Percentiles rank a stretch among this genome's conserved stretches.
phyloP scores from a whole-genome alignment of 805 yeast genomes.

The Hanseniaspora singularis region DNA sequence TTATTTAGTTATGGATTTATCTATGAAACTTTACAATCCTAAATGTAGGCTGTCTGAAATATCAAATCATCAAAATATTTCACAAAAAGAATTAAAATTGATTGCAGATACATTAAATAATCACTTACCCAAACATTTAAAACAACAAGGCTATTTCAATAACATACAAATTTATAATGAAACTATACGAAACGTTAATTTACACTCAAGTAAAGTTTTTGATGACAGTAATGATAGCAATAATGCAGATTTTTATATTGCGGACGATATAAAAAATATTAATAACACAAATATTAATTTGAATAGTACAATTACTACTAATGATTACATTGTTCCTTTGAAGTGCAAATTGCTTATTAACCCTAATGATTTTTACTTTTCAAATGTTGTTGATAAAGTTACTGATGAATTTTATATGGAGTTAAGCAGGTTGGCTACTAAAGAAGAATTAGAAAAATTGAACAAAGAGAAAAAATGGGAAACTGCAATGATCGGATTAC shows the following conservation, averaged over 20 bases:
- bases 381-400: constrained; percentile 2
- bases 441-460: background rate
- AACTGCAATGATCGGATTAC: constrained; percentile 6
- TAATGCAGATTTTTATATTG: background rate
- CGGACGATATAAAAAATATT: too few species aligned
- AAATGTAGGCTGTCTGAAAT: constrained; percentile 37
- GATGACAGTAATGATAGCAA: background rate
- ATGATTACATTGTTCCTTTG: constrained; percentile 7
- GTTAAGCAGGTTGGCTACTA: background rate
- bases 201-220: too few species aligned
- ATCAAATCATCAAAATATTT: constrained; percentile 33
- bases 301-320: background rate
- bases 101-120: constrained; percentile 11
- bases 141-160: background rate
- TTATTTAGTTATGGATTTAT: constrained; percentile 58
- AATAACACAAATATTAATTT: constrained; percentile 1
- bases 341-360: constrained; percentile 11
- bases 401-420: constrained; percentile 14
- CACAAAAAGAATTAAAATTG: constrained; percentile 20
- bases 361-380: background rate
- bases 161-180: constrained; percentile 14
- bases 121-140: constrained; percentile 1
- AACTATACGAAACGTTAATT: constrained; percentile 1
- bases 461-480: constrained; percentile 10
- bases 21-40: constrained; percentile 41